Conservation (phyloP, 78 protist species). For the Ministeria vibrans region DNA sequence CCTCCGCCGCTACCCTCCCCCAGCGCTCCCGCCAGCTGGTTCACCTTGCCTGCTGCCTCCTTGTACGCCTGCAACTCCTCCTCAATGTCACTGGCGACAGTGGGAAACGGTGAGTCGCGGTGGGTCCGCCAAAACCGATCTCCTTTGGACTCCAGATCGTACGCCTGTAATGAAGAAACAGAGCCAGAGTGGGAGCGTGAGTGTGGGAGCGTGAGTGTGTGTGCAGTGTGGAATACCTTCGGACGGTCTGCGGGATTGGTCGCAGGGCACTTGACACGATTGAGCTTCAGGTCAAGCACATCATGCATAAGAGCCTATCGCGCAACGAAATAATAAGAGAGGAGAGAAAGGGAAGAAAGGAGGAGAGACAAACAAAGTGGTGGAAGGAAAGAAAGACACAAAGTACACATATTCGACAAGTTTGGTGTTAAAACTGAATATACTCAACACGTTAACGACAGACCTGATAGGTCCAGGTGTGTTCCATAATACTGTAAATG, state of each 20-base stretch:
- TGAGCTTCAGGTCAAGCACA: slow-evolving; percentile 46
- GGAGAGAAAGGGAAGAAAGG: too few species aligned
- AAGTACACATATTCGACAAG: too few species aligned
- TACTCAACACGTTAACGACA: too few species aligned
- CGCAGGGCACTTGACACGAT: slow-evolving; percentile 54
- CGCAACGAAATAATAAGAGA: too few species aligned
- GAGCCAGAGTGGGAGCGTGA: not conserved
- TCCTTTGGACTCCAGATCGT: not conserved
- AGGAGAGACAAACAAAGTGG: too few species aligned
- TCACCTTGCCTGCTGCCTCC: not conserved
- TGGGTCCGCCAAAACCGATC: not conserved
- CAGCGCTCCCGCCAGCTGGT: not conserved
- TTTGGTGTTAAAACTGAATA: too few species aligned
- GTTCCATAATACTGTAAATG: slow-evolving; percentile 56
- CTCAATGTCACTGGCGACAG: not conserved
- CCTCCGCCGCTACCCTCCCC: not conserved
- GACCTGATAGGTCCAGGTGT: slow-evolving; percentile 76
- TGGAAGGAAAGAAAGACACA: too few species aligned
- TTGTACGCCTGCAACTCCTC: not conserved
- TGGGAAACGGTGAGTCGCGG: not conserved
- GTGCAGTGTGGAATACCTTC: not conserved
- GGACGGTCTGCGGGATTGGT: not conserved
- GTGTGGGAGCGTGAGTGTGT: too few species aligned
- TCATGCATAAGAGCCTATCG: slow-evolving; percentile 76
- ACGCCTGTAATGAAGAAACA: not conserved